Evolutionary conservation across 2,329 filamentous ascomycete species (phyloP).

Genomic region (Aspergillus tamarii): DNA sequence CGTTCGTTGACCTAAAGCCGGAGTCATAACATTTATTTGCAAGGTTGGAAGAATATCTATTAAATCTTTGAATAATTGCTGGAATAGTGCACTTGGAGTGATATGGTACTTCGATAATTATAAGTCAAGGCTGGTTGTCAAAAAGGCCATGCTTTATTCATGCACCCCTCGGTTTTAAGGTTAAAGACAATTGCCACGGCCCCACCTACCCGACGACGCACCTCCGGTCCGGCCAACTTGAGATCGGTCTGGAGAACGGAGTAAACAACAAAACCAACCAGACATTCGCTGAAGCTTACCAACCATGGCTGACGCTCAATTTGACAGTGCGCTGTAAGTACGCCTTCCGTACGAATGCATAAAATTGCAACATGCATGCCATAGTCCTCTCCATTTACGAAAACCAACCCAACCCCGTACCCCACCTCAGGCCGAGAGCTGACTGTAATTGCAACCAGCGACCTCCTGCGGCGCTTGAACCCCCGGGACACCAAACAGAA

Average conservation of each 20-base stretch:
- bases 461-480: conserved; percentile 96
- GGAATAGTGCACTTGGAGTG: too few relatives aligned
- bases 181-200: conserved; percentile 20
- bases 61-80: too few relatives aligned
- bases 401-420: conserved; percentile 16
- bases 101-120: too few relatives aligned
- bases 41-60: too few relatives aligned
- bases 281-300: conserved; percentile 17
- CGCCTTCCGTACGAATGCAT: neutral
- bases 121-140: too few relatives aligned
- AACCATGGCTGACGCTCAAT: conserved; percentile 52
- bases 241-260: conserved; percentile 12
- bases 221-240: conserved; percentile 21
- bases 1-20: too few relatives aligned
- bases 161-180: neutral
- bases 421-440: conserved; percentile 31
- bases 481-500: conserved; percentile 88
- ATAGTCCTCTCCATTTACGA: neutral
- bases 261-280: conserved; percentile 27
- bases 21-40: too few relatives aligned
- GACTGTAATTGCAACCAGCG: conserved; percentile 58
- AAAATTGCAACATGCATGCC: neutral
- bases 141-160: too few relatives aligned
- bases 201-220: conserved; percentile 17
- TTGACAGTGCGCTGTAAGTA: conserved; percentile 55